These are phyloP conservation scores for Fusarium coicis DNA, from an alignment of 2,329 filamentous ascomycete genomes.

Conservation along the genomic window DNA sequence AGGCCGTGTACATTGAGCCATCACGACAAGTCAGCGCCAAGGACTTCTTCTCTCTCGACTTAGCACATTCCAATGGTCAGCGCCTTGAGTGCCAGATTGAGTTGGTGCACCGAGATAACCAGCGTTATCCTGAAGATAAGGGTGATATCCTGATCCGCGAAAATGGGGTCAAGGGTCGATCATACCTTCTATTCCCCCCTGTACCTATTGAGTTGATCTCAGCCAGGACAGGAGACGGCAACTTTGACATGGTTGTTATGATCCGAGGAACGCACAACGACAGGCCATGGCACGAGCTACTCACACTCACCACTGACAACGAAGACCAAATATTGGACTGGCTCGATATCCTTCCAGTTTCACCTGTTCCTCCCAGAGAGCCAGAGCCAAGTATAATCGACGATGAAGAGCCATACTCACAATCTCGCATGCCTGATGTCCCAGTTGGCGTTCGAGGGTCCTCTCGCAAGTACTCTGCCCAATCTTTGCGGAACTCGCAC, in stretches of 20 bases:
- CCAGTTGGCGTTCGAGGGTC: constrained; percentile 46
- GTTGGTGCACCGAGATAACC: constrained; percentile 84
- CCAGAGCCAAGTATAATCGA: constrained; percentile 50
- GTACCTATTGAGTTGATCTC: constrained; percentile 79
- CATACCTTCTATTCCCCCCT: constrained; percentile 92
- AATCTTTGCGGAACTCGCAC: constrained; percentile 40
- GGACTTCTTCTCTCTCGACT: constrained; percentile 87
- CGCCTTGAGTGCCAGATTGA: constrained; percentile 90
- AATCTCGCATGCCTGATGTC: constrained; percentile 42
- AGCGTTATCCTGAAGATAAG: constrained; percentile 70
- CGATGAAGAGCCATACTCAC: constrained; percentile 41
- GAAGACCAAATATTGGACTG: constrained; percentile 85
- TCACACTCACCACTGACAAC: constrained; percentile 80
- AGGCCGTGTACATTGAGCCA: constrained; percentile 77
- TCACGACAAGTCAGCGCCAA: constrained; percentile 86
- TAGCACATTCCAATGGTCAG: constrained; percentile 90
- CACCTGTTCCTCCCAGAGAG: constrained; percentile 59
- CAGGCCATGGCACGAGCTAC: constrained; percentile 83
- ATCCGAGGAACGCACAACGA: constrained; percentile 75
- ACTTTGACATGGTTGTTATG: constrained; percentile 85
- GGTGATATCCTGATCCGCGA: constrained; percentile 95
- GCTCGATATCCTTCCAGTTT: constrained; percentile 78
- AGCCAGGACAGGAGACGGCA: constrained; percentile 77
- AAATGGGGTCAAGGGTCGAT: constrained; percentile 76
- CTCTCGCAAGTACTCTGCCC: constrained; percentile 39